Base-by-base conservation (phyloP, 345 rosid species). In the Populus alba region DNA sequence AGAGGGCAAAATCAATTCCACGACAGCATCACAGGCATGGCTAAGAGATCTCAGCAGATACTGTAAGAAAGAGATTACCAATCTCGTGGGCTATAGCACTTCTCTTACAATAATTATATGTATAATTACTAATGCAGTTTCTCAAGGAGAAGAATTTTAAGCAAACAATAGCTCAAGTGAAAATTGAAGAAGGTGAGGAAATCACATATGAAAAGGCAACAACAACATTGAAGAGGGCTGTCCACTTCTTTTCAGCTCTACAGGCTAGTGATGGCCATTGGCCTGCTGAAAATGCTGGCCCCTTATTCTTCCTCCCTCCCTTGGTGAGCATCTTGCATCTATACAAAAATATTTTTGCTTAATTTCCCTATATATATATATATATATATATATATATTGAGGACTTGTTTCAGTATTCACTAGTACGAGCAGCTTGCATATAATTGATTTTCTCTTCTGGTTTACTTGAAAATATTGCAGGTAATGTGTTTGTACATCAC, bases 261-360 rank as follows among this genome's bases (percentile, higher is more conserved):
- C 83, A 81, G 45, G 80, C 83, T 9, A 72, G 53, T 11, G 83
- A 81, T 18, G 83, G 83, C 7, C 83, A 75, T 67, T 80, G 83
- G 83, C 79, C 75, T 11, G 83, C 79, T 12, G 83, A 80, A 63
- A 75, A 51, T 76, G 75, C 79, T 27, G 79, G 83, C 4, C 75
- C 75, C 22, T 71, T 75, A 72, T 80, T 80, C 76, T 80, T 61
- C 35, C 75, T 68, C 23, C 82, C 82, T 5, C 82, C 78, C 8
- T 37, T 74, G 29, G 81, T 73, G 33, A 39, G 61, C 17, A n/a
- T 55, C 17, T 6, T 31, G 33, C 33, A 31, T 31, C 33, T 31
- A 31, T 31, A 2, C 33, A 31, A 31, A 31, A 31, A 31, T 31
- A 31, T 31, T 31, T 31, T 31, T 2, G 33, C 33, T 31, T 2